Evolutionary conservation across 768 basidiomycete genomes (phyloP), one percentile per base, ranked within the genome.

Genomic region (Lactifluus subvellereus): DNA sequence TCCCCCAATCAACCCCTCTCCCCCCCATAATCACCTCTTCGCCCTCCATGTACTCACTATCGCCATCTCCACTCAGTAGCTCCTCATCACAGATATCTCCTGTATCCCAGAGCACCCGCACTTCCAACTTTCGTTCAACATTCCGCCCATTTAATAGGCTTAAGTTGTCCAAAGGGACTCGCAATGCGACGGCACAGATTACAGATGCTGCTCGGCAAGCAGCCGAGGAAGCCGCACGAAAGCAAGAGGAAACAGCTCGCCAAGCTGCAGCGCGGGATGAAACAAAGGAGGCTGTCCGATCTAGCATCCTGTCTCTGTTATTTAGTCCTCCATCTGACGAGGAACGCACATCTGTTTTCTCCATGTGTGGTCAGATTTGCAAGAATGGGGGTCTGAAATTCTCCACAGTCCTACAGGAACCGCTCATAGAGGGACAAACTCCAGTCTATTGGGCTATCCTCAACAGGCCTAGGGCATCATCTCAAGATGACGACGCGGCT

Each of bases 371-470:
- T 4, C 82, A 83, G 22, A 84, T 84, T 0, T 89, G 88, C 67
- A 66, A 71, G 13, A 68, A 76, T 0, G 76, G 82, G 43, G 73
- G 72, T 18, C 63, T 89, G 0, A 78, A 82, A 1, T 73, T 89
- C 47, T 77, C 84, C 0, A 62, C 75, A 0, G 68, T 89, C 10
- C 73, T 90, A 1, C 88, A 88, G 68, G 83, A 88, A 56, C 79
- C 72, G 32, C 80, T 76, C 6, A 82, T 89, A 33, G 88, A 88
- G 67, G 77, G 74, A 0, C 86, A 85, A 67, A 83, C 84, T 0
- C 83, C 87, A 0, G 67, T 90, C 3, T 89, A 89, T 69, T 90
- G 89, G 88, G 84, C 83, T 0, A 83, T 89, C 66, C 74, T 89
- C 42, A 66, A 64, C 85, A 85, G 61, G 78, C 78, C 7, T 70